These are phyloP conservation scores for Alloascoidea africana DNA, from an alignment of 805 yeast genomes.

Conservation along the genomic window DNA sequence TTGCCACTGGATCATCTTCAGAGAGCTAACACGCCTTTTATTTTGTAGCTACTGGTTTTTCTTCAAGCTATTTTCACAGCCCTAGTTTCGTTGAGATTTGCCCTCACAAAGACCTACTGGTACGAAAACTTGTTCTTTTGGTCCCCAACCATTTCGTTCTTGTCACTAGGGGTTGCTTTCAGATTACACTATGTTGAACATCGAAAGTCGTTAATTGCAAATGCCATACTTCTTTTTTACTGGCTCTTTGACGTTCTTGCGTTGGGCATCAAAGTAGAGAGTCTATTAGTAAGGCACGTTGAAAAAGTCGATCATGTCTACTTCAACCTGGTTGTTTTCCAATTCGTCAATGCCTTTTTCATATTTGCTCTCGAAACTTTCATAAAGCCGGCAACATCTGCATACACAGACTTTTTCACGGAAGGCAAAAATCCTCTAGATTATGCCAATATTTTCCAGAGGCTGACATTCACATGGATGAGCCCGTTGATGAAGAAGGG, in stretches of 20 bases:
- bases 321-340: constrained; percentile 17
- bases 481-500: constrained; percentile 70
- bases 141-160: constrained; percentile 15
- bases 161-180: constrained; percentile 33
- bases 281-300: constrained; percentile 8
- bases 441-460: constrained; percentile 55
- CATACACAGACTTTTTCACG: constrained; percentile 19
- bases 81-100: constrained; percentile 8
- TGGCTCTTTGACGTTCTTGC: constrained; percentile 51
- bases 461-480: constrained; percentile 85
- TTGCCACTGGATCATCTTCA: constrained; percentile 3
- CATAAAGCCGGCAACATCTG: constrained; percentile 20
- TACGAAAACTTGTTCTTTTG: constrained; percentile 15
- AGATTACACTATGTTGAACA: constrained; percentile 59
- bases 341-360: constrained; percentile 23
- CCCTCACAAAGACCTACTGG: constrained; percentile 8
- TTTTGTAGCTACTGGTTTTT: constrained; percentile 6
- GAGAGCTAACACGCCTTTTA: background rate
- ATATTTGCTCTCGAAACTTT: constrained; percentile 28
- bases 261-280: constrained; percentile 21
- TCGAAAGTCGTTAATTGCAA: constrained; percentile 47
- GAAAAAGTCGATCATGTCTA: constrained; percentile 8
- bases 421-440: constrained; percentile 28
- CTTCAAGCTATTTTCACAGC: constrained; percentile 9
- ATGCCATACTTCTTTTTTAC: constrained; percentile 52